Evolutionary conservation across 805 yeast species (phyloP), one percentile per base, ranked within the genome.

Genomic region (Yarrowia phangngaensis): DNA sequence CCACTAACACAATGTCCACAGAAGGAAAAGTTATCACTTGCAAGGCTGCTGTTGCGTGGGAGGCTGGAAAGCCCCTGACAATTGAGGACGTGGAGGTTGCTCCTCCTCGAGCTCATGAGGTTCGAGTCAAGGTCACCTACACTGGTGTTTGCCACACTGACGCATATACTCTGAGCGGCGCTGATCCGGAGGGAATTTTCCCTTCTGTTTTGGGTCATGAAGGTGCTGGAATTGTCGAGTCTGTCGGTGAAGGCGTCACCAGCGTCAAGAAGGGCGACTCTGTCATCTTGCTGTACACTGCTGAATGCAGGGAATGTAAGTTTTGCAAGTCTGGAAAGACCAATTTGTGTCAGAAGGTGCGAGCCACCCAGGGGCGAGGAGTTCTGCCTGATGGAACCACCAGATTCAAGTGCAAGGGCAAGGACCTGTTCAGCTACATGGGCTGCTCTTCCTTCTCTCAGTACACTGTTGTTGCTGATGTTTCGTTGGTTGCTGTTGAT

Each of bases 131-230:
- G 69, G 70, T 92, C 51, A 73, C 73, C 45, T 75, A 84, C 71
- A 84, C 97, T 22, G 98, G 97, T 65, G 95, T 92, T 29, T 92
- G 99, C 68, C 98, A 92, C 72, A 92, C 99, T 26, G 99, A 92
- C 66, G 97, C 97, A 29, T 92, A 83, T 74, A 90, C 97, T 8
- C 74, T 92, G 57, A 82, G 95, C 40, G 99, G 98, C 53, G 76
- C 72, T 51, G 99, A 92, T 67, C 92, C 97, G 50, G 98, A 92
- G 70, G 98, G 97, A 60, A 84, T 82, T 11, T 88, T 88, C 77
- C 97, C 97, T 13, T 82, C 80, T 14, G 71, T 92, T 53, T 74
- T 94, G 60, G 99, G 99, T 54, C 99, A 92, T 69, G 99, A 92
- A 69, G 96, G 97, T 69, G 95, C 97, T 29, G 99, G 98, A 63